These are phyloP conservation scores for Amanita rubescens DNA, from an alignment of 768 basidiomycete species.

Conservation along the genomic window DNA sequence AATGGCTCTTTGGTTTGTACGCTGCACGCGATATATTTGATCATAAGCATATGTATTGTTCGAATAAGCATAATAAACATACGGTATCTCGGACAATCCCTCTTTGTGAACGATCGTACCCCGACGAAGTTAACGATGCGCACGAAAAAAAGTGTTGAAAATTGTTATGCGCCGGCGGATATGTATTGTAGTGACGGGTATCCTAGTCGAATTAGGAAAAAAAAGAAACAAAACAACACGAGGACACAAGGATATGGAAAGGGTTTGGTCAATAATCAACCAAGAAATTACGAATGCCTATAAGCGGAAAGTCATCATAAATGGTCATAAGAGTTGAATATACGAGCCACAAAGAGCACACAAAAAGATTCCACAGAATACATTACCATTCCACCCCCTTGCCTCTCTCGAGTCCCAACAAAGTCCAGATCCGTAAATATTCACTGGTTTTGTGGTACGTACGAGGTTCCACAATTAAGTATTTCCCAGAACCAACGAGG, in stretches of 20 bases:
- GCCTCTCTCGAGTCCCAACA: not conserved
- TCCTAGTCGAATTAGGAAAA: slow-evolving; percentile 17
- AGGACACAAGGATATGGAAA: slow-evolving; percentile 4
- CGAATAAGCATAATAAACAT: slow-evolving; percentile 4
- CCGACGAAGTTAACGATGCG: not conserved
- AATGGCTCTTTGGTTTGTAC: not conserved
- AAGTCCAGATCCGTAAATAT: not conserved
- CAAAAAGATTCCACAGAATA: slow-evolving; percentile 5
- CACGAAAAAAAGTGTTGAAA: too few relatives aligned
- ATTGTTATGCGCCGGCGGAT: not conserved
- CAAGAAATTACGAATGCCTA: slow-evolving; percentile 5
- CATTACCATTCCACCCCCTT: slow-evolving; percentile 4
- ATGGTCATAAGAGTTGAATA: slow-evolving; percentile 5
- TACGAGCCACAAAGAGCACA: slow-evolving; percentile 8
- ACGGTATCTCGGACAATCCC: not conserved
- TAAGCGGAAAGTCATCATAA: slow-evolving; percentile 4
- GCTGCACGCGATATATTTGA: not conserved
- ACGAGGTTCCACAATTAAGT: slow-evolving; percentile 7
- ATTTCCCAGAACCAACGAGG: slow-evolving; percentile 6
- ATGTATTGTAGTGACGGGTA: slow-evolving; percentile 15
- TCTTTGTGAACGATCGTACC: not conserved
- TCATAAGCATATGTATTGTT: not conserved
- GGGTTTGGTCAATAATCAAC: not conserved
- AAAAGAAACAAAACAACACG: slow-evolving; percentile 14
- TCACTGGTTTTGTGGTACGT: not conserved